Conservation (phyloP, 208 protist genomes). For the Wallacemonas collosoma region DNA sequence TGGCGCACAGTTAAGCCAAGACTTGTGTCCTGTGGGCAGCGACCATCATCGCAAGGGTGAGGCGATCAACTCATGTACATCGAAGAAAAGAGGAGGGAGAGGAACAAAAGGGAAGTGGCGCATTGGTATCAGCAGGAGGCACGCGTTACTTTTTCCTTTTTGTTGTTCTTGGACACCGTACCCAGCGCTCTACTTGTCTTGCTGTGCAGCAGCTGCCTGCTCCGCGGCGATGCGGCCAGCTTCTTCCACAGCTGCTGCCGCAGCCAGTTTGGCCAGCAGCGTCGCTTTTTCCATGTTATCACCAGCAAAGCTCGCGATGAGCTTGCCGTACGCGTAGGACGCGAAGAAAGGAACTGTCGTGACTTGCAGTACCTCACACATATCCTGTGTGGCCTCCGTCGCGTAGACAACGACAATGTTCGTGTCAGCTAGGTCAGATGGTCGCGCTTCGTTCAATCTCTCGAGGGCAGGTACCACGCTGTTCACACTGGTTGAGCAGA, state of each 20-base stretch:
- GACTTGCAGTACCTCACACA: constrained; percentile 54
- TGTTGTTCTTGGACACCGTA: too few relatives aligned
- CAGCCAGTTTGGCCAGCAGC: constrained; percentile 63
- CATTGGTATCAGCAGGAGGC: neutral
- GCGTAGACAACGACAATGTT: constrained; percentile 71
- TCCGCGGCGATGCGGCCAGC: constrained; percentile 29
- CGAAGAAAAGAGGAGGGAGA: neutral
- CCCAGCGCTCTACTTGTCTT: neutral
- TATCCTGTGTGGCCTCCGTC: constrained; percentile 27
- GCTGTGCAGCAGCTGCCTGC: constrained; percentile 22
- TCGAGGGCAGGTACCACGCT: constrained; percentile 56
- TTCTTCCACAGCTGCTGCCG: constrained; percentile 31
- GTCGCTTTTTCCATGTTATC: constrained; percentile 76
- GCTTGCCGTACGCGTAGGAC: constrained; percentile 64
- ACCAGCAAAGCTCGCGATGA: constrained; percentile 49
- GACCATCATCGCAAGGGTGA: neutral
- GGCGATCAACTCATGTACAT: neutral
- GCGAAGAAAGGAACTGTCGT: constrained; percentile 48
- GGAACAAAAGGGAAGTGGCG: neutral
- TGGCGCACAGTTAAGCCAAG: neutral
- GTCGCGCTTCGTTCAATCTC: constrained; percentile 69
- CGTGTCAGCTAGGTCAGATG: constrained; percentile 32
- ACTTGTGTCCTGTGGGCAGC: too few relatives aligned
- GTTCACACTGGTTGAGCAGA: constrained; percentile 48
- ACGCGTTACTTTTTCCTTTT: too few relatives aligned